Evolutionary conservation across 441 rosid species (phyloP).

Genomic region (Euphorbia schlechtendalii): DNA sequence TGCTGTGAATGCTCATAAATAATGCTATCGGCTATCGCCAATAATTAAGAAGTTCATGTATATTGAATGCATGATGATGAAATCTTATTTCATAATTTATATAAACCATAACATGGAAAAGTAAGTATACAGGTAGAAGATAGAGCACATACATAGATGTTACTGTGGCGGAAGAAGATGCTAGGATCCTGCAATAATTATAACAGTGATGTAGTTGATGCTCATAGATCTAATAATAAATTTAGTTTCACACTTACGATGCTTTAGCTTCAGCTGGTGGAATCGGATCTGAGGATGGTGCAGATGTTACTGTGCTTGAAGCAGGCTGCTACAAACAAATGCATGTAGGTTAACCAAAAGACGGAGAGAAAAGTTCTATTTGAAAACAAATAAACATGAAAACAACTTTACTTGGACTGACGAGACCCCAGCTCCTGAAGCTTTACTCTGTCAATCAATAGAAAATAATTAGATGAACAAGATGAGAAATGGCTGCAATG

Average conservation of each 20-base stretch:
- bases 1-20: too few species aligned
- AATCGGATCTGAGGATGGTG: slow-evolving; percentile 30
- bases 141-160: slow-evolving; percentile 34
- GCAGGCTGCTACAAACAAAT: slow-evolving; percentile 41
- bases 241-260: slow-evolving; percentile 33
- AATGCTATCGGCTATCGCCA: too few species aligned
- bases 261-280: slow-evolving; percentile 42
- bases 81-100: neutral
- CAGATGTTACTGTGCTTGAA: slow-evolving; percentile 35
- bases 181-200: slow-evolving; percentile 25
- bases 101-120: neutral
- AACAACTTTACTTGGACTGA: slow-evolving; percentile 52
- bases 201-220: slow-evolving; percentile 7
- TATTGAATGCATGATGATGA: too few species aligned
- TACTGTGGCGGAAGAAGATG: slow-evolving; percentile 34
- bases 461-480: neutral
- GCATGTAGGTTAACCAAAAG: neutral
- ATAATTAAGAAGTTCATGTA: too few species aligned
- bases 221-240: slow-evolving; percentile 8
- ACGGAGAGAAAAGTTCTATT: neutral
- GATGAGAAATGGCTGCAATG: neutral
- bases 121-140: slow-evolving; percentile 8
- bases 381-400: slow-evolving; percentile 4
- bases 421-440: slow-evolving; percentile 45
- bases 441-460: slow-evolving; percentile 55